phyloP scores from a whole-genome alignment of 2,329 filamentous ascomycete species.

The Parafenestella ontariensis region DNA sequence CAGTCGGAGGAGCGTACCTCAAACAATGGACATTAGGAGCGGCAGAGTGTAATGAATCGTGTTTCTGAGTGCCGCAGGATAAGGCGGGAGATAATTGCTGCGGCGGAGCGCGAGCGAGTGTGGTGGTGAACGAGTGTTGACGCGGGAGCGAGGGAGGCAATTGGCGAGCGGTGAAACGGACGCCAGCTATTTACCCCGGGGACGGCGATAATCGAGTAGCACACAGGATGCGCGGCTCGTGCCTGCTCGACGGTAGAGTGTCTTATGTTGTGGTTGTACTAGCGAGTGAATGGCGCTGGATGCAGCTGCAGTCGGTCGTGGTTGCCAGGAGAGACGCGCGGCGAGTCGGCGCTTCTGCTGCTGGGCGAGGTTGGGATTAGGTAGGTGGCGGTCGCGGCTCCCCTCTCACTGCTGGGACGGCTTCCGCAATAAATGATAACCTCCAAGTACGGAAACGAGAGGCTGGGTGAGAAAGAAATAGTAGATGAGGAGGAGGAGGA shows the following conservation, averaged over 20 bases:
- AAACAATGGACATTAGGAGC: conserved; percentile 52
- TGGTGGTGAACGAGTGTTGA: conserved; percentile 35
- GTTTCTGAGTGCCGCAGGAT: conserved; percentile 19
- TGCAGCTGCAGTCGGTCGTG: conserved; percentile 34
- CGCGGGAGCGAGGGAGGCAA: conserved; percentile 22
- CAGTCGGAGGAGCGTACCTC: conserved; percentile 44
- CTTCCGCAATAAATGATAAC: conserved; percentile 18
- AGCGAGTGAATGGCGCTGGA: conserved; percentile 41
- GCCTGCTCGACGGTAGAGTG: conserved; percentile 20
- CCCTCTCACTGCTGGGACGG: conserved; percentile 21
- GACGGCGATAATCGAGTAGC: conserved; percentile 10
- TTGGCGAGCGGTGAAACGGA: conserved; percentile 23
- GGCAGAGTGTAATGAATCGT: conserved; percentile 31
- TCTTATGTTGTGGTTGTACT: conserved; percentile 22
- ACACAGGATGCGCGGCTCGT: conserved; percentile 22
- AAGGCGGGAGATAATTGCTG: conserved; percentile 10
- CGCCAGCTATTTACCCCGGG: conserved; percentile 16
- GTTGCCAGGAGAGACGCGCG: conserved; percentile 44
- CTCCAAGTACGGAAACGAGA: conserved; percentile 39
- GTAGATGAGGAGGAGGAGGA: conserved; percentile 29
- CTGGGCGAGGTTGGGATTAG: conserved; percentile 16
- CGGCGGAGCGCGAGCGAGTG: conserved; percentile 21
- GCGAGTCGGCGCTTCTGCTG: conserved; percentile 36
- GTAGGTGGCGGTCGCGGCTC: conserved; percentile 31
- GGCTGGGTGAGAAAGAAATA: conserved; percentile 30